Evolutionary conservation across 495 filamentous ascomycete genomes (phyloP), one percentile per base, ranked within the genome.

Genomic region (Aspergillus heteromorphus): DNA sequence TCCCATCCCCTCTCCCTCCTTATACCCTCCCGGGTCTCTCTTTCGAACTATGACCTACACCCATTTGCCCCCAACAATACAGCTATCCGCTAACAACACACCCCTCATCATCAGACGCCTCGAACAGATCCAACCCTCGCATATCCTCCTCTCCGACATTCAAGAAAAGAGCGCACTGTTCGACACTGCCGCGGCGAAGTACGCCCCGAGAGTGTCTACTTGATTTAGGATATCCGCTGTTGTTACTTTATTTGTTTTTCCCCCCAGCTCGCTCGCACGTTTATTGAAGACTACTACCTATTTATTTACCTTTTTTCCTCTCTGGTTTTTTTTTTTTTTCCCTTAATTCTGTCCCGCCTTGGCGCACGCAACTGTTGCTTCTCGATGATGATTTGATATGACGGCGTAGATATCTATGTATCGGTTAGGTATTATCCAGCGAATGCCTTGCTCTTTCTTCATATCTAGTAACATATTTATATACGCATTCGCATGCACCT

Each of bases 131-230:
- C 73, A 83, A 17, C 78, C 85, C 7, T 69, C 82, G 23, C 90
- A 95, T 64, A 63, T 79, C 13, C 76, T 91, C 40, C 66, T 95
- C 55, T 58, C 64, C 40, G 88, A 92, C 57, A 63, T 92, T 31
- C 74, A 83, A 51, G 87, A 89, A 72, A 95, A 92, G 81, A 85
- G 79, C 63, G 82, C 75, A 13, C 65, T 87, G 49, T 95, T 95
- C 63, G 90, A 93, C 65, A 83, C 83, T 54, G 87, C 88, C 5
- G 88, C 89, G 4, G 73, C 79, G 2, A 93, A 91, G 69, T 92
- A 88, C 68, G 79, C 83, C 42, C 79, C 88, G 10, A 91, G 86
- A 71, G 84, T 86, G 43, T 73, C 81, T 16, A 81, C 83, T 50
- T 87, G 67, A 40, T 41, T 29, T 59, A 51, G 16, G 40, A 43